phyloP scores from a whole-genome alignment of 1,284 basidiomycete genomes.

The Entoloma clypeatum region DNA sequence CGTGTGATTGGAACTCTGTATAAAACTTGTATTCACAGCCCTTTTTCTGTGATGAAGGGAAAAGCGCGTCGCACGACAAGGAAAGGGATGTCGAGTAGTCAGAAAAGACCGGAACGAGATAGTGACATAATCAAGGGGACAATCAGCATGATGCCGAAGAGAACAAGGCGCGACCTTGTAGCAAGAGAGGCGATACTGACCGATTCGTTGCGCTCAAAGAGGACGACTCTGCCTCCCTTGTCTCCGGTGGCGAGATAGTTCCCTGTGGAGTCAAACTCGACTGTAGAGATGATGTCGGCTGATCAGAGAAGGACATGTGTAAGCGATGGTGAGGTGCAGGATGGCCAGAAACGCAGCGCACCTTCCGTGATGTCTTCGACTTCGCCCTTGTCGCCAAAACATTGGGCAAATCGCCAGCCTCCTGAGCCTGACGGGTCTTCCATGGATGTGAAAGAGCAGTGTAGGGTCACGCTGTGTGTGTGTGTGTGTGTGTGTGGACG shows the following conservation, averaged over 20 bases:
- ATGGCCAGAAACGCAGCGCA: constrained; percentile 33
- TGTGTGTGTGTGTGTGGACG: constrained; percentile 17
- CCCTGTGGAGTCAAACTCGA: constrained; percentile 99
- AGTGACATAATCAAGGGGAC: constrained; percentile 21
- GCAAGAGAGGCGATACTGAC: constrained; percentile 48
- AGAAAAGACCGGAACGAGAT: constrained; percentile 15
- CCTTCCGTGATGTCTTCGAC: constrained; percentile 99
- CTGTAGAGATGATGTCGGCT: constrained; percentile 99
- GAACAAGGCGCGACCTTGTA: constrained; percentile 12
- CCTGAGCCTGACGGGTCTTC: constrained; percentile 82
- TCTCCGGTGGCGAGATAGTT: constrained; percentile 99
- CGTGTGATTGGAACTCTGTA: constrained; percentile 99
- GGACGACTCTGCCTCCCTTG: constrained; percentile 97
- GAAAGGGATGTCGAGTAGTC: constrained; percentile 4
- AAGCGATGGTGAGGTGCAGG: constrained; percentile 11
- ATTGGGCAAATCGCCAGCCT: constrained; percentile 98
- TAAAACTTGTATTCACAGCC: constrained; percentile 99
- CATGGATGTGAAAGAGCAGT: constrained; percentile 31
- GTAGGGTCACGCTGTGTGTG: constrained; percentile 22
- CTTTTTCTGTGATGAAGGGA: constrained; percentile 74
- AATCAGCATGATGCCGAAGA: constrained; percentile 26
- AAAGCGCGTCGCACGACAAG: constrained; percentile 14
- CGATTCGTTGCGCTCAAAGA: constrained; percentile 98
- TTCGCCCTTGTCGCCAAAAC: constrained; percentile 99
- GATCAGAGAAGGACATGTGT: constrained; percentile 29